phyloP scores from a whole-genome alignment of 1,284 basidiomycete genomes.

The Meira nashicola region DNA sequence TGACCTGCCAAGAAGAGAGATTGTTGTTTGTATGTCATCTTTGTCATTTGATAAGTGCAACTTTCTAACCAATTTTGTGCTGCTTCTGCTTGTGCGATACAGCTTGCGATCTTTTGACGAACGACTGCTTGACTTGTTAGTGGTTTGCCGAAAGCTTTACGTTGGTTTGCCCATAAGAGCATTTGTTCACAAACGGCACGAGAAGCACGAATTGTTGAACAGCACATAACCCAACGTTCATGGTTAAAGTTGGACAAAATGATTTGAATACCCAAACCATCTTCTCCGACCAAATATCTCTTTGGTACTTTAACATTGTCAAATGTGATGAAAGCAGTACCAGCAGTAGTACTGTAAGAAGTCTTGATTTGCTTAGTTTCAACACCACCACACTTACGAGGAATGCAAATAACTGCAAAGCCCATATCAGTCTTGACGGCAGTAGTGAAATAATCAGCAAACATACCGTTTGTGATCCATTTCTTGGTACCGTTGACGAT shows the following conservation, averaged over 20 bases:
- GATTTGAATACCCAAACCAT: slow-evolving; percentile 74
- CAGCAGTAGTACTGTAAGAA: slow-evolving; percentile 52
- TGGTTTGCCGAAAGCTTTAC: slow-evolving; percentile 57
- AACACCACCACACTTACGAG: slow-evolving; percentile 59
- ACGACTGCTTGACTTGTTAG: slow-evolving; percentile 77
- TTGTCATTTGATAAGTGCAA: slow-evolving; percentile 83
- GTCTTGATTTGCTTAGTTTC: slow-evolving; percentile 75
- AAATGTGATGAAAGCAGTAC: slow-evolving; percentile 78
- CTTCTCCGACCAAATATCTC: slow-evolving; percentile 78
- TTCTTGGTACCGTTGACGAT: slow-evolving; percentile 53
- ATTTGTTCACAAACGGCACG: slow-evolving; percentile 45
- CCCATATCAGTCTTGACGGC: slow-evolving; percentile 63
- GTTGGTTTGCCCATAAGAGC: slow-evolving; percentile 51
- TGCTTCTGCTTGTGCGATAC: slow-evolving; percentile 78
- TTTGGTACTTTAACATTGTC: slow-evolving; percentile 80
- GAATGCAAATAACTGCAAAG: slow-evolving; percentile 75
- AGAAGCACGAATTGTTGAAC: slow-evolving; percentile 63
- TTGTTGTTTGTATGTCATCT: slow-evolving; percentile 71
- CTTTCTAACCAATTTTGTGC: slow-evolving; percentile 84
- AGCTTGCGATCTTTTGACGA: slow-evolving; percentile 72
- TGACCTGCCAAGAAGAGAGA: slow-evolving; percentile 59
- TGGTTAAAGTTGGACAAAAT: slow-evolving; percentile 58
- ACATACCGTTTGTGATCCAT: slow-evolving; percentile 87
- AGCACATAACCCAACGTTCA: slow-evolving; percentile 65
- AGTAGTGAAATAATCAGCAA: slow-evolving; percentile 58